phyloP scores from a whole-genome alignment of 2,329 filamentous ascomycete species.

The Paracoccidioides brasiliensis region DNA sequence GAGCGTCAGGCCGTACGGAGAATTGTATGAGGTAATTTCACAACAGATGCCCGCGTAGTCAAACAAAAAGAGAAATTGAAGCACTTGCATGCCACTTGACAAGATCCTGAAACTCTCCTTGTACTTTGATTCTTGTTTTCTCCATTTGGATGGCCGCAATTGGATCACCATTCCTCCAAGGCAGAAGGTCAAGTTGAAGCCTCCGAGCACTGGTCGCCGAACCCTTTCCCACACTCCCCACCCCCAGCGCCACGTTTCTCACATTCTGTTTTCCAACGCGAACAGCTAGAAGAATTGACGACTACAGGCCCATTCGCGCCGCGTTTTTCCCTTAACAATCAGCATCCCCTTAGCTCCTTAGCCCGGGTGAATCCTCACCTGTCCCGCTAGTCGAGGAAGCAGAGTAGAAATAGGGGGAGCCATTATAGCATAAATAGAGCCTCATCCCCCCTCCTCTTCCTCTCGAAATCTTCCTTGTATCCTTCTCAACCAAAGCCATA shows the following conservation, averaged over 20 bases:
- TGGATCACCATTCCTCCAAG: background rate
- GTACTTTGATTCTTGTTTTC: background rate
- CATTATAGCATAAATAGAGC: conserved; percentile 1
- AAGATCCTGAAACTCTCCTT: background rate
- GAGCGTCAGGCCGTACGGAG: background rate
- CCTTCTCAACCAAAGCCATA: background rate
- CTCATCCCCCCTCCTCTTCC: background rate
- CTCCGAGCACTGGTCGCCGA: background rate
- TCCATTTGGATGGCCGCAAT: background rate
- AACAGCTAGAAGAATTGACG: background rate
- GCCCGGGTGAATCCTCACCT: background rate
- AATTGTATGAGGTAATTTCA: background rate
- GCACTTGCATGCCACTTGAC: background rate
- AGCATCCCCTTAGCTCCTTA: background rate
- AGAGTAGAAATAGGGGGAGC: background rate
- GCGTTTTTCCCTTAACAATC: background rate
- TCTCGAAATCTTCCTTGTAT: background rate
- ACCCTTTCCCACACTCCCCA: background rate
- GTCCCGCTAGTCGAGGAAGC: background rate
- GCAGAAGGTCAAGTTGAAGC: background rate
- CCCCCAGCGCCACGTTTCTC: background rate
- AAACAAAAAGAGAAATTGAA: background rate
- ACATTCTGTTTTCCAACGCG: background rate
- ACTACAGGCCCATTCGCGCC: background rate
- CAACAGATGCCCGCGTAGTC: background rate